Conservation (phyloP, 805 yeast genomes). For the Metschnikowia gelsemii region DNA sequence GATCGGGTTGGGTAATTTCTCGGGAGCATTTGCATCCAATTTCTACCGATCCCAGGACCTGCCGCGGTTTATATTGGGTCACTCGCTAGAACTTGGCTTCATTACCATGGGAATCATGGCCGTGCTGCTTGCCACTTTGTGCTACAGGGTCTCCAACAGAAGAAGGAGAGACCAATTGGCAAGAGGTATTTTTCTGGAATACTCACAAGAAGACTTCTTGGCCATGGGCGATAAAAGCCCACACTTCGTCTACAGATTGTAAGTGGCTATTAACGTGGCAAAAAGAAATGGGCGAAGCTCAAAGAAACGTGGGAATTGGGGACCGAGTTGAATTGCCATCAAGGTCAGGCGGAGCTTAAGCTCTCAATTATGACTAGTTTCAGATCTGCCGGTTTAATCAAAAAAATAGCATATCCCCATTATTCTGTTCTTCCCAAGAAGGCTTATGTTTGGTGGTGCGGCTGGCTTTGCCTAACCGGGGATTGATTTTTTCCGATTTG, state of each 20-base stretch:
- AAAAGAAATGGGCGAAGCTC: background rate
- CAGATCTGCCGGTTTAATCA: too few relatives aligned
- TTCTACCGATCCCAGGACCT: slow-evolving; percentile 29
- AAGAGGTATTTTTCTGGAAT: slow-evolving; percentile 29
- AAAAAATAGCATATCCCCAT: too few relatives aligned
- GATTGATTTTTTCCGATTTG: too few relatives aligned
- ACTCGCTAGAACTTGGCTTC: slow-evolving; percentile 31
- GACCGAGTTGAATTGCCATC: too few relatives aligned
- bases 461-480: too few relatives aligned
- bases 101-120: slow-evolving; percentile 28
- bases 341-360: too few relatives aligned
- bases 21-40: slow-evolving; percentile 36
- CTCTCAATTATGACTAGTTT: too few relatives aligned
- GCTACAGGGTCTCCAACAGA: background rate
- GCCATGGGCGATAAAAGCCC: slow-evolving; percentile 46
- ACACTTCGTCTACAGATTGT: slow-evolving; percentile 30
- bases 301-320: too few relatives aligned
- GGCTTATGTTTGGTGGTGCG: background rate
- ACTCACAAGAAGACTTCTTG: slow-evolving; percentile 27
- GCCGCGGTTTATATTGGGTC: slow-evolving; percentile 31
- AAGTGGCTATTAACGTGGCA: background rate
- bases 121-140: background rate
- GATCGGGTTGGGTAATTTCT: slow-evolving; percentile 39
- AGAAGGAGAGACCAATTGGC: slow-evolving; percentile 11
- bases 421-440: background rate